phyloP scores from a whole-genome alignment of 2,329 filamentous ascomycete species.

The Ceratocystis cubensis region DNA sequence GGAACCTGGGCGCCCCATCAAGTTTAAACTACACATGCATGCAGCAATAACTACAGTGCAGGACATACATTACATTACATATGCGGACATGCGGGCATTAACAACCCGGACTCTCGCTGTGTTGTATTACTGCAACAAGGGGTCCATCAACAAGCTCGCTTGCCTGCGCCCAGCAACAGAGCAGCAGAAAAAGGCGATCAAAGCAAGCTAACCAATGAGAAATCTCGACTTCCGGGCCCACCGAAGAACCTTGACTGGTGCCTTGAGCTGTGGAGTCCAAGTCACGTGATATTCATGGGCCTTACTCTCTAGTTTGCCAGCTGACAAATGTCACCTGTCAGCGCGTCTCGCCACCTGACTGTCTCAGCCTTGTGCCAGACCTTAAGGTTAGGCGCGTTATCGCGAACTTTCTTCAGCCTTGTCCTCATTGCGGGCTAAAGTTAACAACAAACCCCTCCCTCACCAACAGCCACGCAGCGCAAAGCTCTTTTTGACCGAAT shows the following conservation, averaged over 20 bases:
- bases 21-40: background rate
- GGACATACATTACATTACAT: background rate
- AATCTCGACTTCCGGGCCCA: constrained; percentile 7
- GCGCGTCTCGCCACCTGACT: no score
- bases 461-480: background rate
- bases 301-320: background rate
- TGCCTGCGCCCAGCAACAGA: background rate
- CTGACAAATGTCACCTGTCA: fast-evolving
- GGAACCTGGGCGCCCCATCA: background rate
- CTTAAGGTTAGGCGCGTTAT: background rate
- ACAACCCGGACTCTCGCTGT: background rate
- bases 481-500: background rate
- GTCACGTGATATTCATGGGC: background rate
- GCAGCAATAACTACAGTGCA: background rate
- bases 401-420: constrained; percentile 8
- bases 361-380: no score
- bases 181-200: background rate
- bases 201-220: background rate
- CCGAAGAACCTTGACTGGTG: background rate
- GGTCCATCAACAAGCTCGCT: background rate
- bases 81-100: background rate
- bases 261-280: no score
- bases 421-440: background rate
- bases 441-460: background rate
- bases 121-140: background rate